Evolutionary conservation across 2,329 filamentous ascomycete species (phyloP).

Genomic region (Colletotrichum sansevieriae): DNA sequence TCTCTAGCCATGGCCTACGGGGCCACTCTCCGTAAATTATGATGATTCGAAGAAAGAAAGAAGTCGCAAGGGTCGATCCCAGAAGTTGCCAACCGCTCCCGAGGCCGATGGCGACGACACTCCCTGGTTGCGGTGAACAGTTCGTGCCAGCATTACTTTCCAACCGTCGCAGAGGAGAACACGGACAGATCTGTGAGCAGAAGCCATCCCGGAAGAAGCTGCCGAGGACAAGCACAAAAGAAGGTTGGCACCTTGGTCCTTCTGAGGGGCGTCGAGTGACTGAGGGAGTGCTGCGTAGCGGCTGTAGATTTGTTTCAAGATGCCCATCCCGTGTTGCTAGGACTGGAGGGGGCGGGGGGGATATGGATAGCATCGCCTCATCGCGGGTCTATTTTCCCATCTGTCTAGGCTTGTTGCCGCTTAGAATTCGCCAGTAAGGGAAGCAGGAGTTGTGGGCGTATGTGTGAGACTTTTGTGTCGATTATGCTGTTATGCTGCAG

Average conservation of each 20-base stretch:
- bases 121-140: conserved; percentile 25
- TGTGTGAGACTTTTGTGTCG: conserved; percentile 22
- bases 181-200: conserved; percentile 35
- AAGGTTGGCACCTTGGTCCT: conserved; percentile 9
- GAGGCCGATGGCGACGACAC: conserved; percentile 16
- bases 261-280: conserved; percentile 6
- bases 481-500: conserved; percentile 27
- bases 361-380: conserved; percentile 31
- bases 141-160: conserved; percentile 23
- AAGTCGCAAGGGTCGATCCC: conserved; percentile 7
- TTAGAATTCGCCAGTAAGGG: conserved; percentile 4
- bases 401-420: conserved; percentile 3
- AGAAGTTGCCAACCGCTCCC: conserved; percentile 4
- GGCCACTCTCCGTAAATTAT: conserved; percentile 2
- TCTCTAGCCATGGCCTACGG: conserved; percentile 1
- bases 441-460: not conserved
- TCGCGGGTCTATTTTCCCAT: conserved; percentile 15
- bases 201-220: conserved; percentile 24
- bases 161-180: conserved; percentile 26
- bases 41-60: conserved; percentile 11
- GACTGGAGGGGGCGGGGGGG: conserved; percentile 25
- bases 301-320: conserved; percentile 37
- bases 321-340: conserved; percentile 30
- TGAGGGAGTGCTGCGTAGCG: conserved; percentile 14
- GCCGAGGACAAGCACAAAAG: conserved; percentile 20